These are phyloP conservation scores for Globisporangium cederbergense DNA, from an alignment of 352 stramenopile species.

Conservation along the genomic window DNA sequence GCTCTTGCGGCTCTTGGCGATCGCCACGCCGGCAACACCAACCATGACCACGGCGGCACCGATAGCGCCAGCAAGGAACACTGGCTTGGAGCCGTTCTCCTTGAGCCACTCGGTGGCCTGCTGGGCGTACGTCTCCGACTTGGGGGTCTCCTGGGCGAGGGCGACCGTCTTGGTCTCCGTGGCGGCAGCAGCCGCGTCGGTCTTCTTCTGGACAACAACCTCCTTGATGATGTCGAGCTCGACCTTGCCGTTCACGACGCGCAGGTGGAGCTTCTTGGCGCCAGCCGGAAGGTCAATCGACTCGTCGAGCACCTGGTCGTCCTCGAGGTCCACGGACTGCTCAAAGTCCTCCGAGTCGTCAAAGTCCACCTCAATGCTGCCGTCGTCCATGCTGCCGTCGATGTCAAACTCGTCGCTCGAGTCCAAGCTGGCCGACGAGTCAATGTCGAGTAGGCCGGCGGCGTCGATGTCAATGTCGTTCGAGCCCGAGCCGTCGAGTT, in stretches of 20 bases:
- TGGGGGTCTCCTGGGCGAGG: conserved; percentile 3
- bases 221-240: conserved; percentile 54
- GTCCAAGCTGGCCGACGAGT: conserved; percentile 25
- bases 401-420: conserved; percentile 28
- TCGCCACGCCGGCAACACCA: conserved; percentile 36
- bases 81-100: conserved; percentile 32
- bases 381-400: conserved; percentile 29
- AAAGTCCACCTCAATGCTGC: conserved; percentile 36
- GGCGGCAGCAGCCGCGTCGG: background rate
- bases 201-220: conserved; percentile 13
- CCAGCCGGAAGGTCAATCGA: conserved; percentile 43
- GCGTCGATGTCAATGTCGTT: conserved; percentile 26
- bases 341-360: conserved; percentile 45
- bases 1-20: conserved; percentile 43
- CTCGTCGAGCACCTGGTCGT: conserved; percentile 37
- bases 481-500: conserved; percentile 24
- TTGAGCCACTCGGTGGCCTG: conserved; percentile 41
- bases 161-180: conserved; percentile 22
- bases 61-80: conserved; percentile 35
- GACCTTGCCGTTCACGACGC: conserved; percentile 43
- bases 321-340: conserved; percentile 43
- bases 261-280: conserved; percentile 43
- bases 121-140: conserved; percentile 35
- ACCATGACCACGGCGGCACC: conserved; percentile 46
- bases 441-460: conserved; percentile 23